These are phyloP conservation scores for Calophaca sinica DNA, from an alignment of 306 rosid species.

Conservation along the genomic window DNA sequence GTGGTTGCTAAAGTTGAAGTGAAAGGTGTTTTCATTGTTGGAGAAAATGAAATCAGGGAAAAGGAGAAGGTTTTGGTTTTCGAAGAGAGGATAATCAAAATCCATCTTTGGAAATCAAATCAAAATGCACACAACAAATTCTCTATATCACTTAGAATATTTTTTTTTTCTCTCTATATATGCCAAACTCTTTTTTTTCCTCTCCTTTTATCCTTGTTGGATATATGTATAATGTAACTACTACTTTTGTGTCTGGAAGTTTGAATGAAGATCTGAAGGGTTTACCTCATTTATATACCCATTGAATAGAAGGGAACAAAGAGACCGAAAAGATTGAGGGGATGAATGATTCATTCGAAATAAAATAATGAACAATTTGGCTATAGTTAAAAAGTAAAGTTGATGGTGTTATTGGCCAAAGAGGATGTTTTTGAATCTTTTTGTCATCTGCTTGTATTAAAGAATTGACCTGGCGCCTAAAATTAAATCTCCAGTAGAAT, in stretches of 20 bases:
- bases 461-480: neutral
- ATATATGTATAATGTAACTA: neutral
- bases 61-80: conserved; percentile 33
- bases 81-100: conserved; percentile 41
- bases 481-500: neutral
- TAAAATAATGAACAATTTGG: conserved; percentile 13
- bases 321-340: neutral
- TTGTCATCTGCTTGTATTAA: conserved; percentile 8
- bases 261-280: conserved; percentile 2
- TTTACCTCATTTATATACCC: conserved; percentile 34
- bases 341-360: neutral
- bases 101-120: conserved; percentile 40
- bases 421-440: conserved; percentile 48
- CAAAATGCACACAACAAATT: neutral
- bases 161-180: neutral
- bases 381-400: neutral
- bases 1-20: conserved; percentile 10
- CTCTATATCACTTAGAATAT: neutral
- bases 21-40: neutral
- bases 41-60: conserved; percentile 35
- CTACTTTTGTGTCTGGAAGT: neutral
- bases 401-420: conserved; percentile 39
- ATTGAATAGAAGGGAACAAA: conserved; percentile 16
- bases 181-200: neutral
- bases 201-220: neutral